Evolutionary conservation across 2,329 filamentous ascomycete species (phyloP), one percentile per base, ranked within the genome.

Genomic region (Diplodia seriata): DNA sequence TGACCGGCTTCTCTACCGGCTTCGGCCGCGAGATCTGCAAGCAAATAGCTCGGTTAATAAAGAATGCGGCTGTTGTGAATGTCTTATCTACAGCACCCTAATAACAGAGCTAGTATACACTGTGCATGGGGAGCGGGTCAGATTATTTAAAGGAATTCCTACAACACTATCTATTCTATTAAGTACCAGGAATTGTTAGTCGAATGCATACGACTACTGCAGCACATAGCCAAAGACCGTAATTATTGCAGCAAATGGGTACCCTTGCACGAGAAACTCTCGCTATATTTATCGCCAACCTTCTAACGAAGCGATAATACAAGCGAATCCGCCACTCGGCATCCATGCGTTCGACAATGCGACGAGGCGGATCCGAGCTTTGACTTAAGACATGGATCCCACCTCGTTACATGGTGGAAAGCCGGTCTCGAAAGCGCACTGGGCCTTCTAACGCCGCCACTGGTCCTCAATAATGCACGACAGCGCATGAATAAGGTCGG

Each of bases 71-170:
- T 26, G 23, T 26, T 26, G 2, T 2, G 23, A 23, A 23, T 23
- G 23, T 23, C 23, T 23, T 23, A 6, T 61, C 26, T 40, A 61
- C 26, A 23, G 43, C 20, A 47, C 49, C 12, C 29, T 61, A 18
- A 61, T 61, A 40, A 20, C 29, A 8, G 38, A 40, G 7, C 56
- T 61, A 14, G 56, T 61, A 12, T 31, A 47, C 43, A 61, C 38
- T 61, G 40, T 40, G 36, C 29, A 33, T 9, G n/a, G n/a, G 26
- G 14, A 31, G n/a, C 11, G 7, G 18, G 7, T 47, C n/a, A 31
- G 7, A 29, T 3, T n/a, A 47, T 2, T 23, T 23, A 15, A 49
- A 36, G 56, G 49, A 49, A 49, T 61, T 23, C 20, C 23, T 40
- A 4, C 56, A 26, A 14, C 38, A 40, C 4, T 47, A 15, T 5